Percentiles rank a stretch among this genome's conserved stretches.
These are phyloP conservation scores for Leptosphaerulina australis DNA, from an alignment of 2,329 filamentous ascomycete species.

Conservation along the genomic window DNA sequence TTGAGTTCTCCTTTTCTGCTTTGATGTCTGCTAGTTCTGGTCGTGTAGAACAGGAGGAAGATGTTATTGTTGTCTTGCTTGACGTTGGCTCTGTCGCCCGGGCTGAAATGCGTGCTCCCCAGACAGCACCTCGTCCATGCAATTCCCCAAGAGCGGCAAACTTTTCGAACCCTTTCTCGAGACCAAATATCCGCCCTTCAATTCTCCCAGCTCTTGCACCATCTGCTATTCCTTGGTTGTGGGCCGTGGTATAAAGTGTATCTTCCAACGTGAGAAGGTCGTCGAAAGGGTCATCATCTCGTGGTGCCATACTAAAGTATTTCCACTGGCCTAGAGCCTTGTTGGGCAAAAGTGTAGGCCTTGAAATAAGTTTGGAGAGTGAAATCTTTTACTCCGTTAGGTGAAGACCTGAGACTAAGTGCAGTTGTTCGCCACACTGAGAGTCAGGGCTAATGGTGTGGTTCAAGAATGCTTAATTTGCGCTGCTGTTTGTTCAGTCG, in stretches of 20 bases:
- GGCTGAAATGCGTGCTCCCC: conserved; percentile 71
- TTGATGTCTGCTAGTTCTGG: too few species aligned
- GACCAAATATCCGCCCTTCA: conserved; percentile 88
- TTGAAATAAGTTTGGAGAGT: too few species aligned
- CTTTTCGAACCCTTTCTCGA: conserved; percentile 93
- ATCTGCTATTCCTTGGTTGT: conserved; percentile 74
- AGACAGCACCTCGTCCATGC: conserved; percentile 80
- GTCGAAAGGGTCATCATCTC: conserved; percentile 58
- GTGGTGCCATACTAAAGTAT: conserved; percentile 6
- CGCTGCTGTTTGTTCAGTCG: too few species aligned
- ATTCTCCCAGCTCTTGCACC: conserved; percentile 78
- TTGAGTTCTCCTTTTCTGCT: too few species aligned
- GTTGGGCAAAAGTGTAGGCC: background rate
- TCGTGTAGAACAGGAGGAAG: too few species aligned
- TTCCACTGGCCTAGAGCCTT: background rate
- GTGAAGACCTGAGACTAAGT: too few species aligned
- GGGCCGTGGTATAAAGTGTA: conserved; percentile 82
- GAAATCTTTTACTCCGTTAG: too few species aligned
- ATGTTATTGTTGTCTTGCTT: background rate
- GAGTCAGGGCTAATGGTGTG: too few species aligned
- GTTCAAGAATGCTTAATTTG: too few species aligned
- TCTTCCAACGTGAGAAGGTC: conserved; percentile 66
- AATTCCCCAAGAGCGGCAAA: conserved; percentile 80
- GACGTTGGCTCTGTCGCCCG: background rate
- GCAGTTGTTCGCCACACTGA: too few species aligned